Evolutionary conservation across 2,329 filamentous ascomycete species (phyloP), one percentile per base, ranked within the genome.

Genomic region (Xylariaceae sp.): DNA sequence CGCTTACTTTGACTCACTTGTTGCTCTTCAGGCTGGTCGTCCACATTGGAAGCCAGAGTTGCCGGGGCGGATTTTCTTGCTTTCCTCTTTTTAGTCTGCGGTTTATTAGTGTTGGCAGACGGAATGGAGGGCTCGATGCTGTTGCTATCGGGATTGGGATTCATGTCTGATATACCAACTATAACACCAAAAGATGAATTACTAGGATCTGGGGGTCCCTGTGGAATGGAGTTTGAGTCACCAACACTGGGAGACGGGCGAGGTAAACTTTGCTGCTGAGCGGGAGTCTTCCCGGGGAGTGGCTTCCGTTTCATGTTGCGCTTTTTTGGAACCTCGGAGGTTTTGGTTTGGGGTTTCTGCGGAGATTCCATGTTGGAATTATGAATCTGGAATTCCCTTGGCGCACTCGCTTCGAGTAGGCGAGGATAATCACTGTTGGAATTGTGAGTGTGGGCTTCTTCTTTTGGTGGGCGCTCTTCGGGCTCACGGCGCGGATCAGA

Each of bases 41-140:
- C 42, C 6, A 37, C 44, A 19, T 47, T 49, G 19, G 48, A 31
- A n/a, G 6, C 4, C 2, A 72, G 58, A 27, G 62, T 65, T 19
- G 70, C 71, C 0, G 73, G 71, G 1, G 74, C 73, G 2, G 74
- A 74, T 55, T 74, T 76, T 34, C 74, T 71, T 34, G 70, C 55
- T 40, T 65, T 69, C 56, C 64, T 73, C 11, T 62, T 44, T 37
- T 43, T 55, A 7, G 51, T 19, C 6, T n/a, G 50, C 27, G 49
- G 51, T 11, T 53, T 52, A 29, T 29, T 32, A 1, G 35, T 34
- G 6, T n/a, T 32, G 1, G 29, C n/a, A 39, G 40, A 27, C 6
- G 19, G 19, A 12, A 37, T 29, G 11, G 45, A 8, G 11, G 42
- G 49, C 9, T 53, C n/a, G 4, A 11, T 37, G 9, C 4, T 19